Evolutionary conservation across 2,329 filamentous ascomycete genomes (phyloP).

Genomic region (Fusarium keratoplasticum): DNA sequence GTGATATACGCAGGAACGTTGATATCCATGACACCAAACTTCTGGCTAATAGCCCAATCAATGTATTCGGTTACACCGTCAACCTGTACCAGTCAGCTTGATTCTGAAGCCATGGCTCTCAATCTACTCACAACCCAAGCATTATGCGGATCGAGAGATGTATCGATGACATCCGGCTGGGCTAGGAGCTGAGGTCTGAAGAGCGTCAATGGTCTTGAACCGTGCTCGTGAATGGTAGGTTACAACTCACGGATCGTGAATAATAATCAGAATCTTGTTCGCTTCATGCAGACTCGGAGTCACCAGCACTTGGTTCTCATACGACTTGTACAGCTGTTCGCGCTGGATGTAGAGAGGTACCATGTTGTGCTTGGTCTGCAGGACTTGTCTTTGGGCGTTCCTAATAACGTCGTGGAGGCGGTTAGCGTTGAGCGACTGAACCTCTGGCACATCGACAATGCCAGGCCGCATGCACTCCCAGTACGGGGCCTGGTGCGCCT

Average conservation of each 20-base stretch:
- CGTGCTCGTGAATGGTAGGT: neutral
- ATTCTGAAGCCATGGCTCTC: neutral
- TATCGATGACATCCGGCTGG: constrained; percentile 75
- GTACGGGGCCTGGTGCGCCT: constrained; percentile 73
- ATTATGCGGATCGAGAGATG: constrained; percentile 83
- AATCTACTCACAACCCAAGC: constrained; percentile 79
- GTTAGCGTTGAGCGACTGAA: constrained; percentile 65
- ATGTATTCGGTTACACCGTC: constrained; percentile 86
- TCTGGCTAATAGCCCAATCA: constrained; percentile 81
- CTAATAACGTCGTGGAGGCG: constrained; percentile 85
- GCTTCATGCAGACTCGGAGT: constrained; percentile 76
- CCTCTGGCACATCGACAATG: constrained; percentile 64
- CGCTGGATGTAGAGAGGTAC: constrained; percentile 83
- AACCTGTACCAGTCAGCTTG: constrained; percentile 65
- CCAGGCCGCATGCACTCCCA: constrained; percentile 90
- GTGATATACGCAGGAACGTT: constrained; percentile 87
- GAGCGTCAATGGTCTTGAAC: constrained; percentile 20
- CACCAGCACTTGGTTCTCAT: constrained; percentile 87
- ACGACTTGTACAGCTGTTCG: constrained; percentile 77
- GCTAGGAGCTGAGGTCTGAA: constrained; percentile 74
- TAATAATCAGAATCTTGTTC: constrained; percentile 81
- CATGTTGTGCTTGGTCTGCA: constrained; percentile 82
- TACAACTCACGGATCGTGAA: constrained; percentile 84
- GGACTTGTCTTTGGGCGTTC: constrained; percentile 76
- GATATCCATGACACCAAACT: constrained; percentile 88